Evolutionary conservation across 148 eudicot species (phyloP).

Genomic region (Nyssa sinensis): DNA sequence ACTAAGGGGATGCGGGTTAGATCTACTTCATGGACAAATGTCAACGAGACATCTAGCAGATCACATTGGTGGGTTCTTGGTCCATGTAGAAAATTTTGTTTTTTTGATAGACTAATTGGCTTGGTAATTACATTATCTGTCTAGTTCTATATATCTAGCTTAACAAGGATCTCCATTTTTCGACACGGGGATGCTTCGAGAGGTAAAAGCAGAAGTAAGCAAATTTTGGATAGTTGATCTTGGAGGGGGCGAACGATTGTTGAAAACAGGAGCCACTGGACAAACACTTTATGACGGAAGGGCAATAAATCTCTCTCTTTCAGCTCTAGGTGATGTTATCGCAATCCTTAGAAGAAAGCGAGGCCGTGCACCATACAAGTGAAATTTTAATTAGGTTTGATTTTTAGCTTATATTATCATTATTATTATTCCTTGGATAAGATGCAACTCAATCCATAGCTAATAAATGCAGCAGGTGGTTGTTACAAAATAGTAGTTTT

Average conservation of each 20-base stretch:
- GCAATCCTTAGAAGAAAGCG: slow-evolving; percentile 61
- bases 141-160: slow-evolving; percentile 54
- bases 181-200: slow-evolving; percentile 47
- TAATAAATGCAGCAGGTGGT: not conserved
- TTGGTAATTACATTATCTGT: slow-evolving; percentile 43
- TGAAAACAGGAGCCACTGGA: slow-evolving; percentile 78
- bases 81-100: not conserved
- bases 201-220: slow-evolving; percentile 46
- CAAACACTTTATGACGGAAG: slow-evolving; percentile 70
- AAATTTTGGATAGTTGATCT: slow-evolving; percentile 90
- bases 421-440: not conserved
- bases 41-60: slow-evolving; percentile 74
- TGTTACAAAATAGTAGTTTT: not conserved
- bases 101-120: slow-evolving; percentile 15
- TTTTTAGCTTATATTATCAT: not conserved
- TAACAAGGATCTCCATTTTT: slow-evolving; percentile 65
- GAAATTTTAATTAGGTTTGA: not conserved
- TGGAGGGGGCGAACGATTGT: slow-evolving; percentile 71
- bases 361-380: slow-evolving; percentile 72
- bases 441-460: not conserved
- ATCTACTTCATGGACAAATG: slow-evolving; percentile 73
- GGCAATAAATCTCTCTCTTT: slow-evolving; percentile 77
- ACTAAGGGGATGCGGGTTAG: slow-evolving; percentile 66
- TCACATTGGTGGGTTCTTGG: slow-evolving; percentile 67
- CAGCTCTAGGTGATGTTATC: slow-evolving; percentile 79